Evolutionary conservation across 2,329 filamentous ascomycete species (phyloP), one percentile per base, ranked within the genome.

Genomic region (Ophiosphaerella korrae): DNA sequence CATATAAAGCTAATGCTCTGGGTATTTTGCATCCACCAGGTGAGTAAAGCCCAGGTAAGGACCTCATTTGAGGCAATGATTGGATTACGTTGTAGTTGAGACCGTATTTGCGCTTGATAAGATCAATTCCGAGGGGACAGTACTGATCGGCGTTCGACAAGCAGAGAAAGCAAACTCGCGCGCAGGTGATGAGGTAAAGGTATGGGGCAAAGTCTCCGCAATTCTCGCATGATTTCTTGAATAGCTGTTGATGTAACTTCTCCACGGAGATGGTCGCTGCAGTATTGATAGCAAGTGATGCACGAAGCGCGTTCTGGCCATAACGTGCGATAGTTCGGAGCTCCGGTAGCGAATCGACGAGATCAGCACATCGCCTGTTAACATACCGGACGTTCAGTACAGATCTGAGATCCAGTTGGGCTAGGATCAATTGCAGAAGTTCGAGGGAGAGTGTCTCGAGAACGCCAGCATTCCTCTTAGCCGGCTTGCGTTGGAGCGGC

Each of bases 211-310:
- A 38, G 36, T 38, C 36, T 38, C 36, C 36, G 16, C 36, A 38
- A 3, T 38, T 38, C 36, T 38, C 14, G 36, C 36, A 38, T 38
- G 36, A 38, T 38, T 18, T 38, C 36, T 38, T 38, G 6, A 38
- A 38, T 38, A 38, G 36, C 36, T 38, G 36, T 18, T 38, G 14
- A 38, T 38, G 8, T 38, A 38, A 38, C 12, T 38, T 38, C 12
- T 38, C 14, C n/a, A 38, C 36, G 36, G 36, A 1, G 14, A 38
- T 38, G 2, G 14, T 9, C 36, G 36, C 36, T 38, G 36, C 36
- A 38, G 36, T 38, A 38, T 38, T 38, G 14, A 38, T 38, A 38
- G 36, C 36, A 38, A 38, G 36, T 38, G 36, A 38, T 38, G 16
- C 36, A 5, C 36, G 36, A 11, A 38, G 36, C 36, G 36, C 36